Base-by-base conservation (phyloP, 805 yeast species). In the Myxozyma mucilagina region DNA sequence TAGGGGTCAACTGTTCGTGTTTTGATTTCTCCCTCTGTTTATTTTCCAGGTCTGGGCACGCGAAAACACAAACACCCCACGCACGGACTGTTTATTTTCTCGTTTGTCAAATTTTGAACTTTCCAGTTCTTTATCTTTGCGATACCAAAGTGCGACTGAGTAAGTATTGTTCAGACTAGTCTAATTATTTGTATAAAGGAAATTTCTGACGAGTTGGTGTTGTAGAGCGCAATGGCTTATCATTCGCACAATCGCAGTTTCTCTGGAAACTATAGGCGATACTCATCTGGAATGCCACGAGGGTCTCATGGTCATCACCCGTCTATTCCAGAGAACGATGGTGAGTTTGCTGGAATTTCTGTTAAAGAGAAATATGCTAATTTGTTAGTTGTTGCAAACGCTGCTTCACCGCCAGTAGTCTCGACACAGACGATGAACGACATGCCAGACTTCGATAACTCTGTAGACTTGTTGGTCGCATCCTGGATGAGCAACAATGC, bases 271-370 rank as follows among this genome's bases (percentile, higher is more conserved):
- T 61, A 63, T 34, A 55, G 60, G 47, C 47, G 63, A n/a, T 47
- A 47, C 39, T 54, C 62, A 9, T 54, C 63, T 47, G 56, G 63
- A 20, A 49, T 47, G 53, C 50, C 57, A 14, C 41, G 59, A 51
- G 54, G 38, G 5, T 34, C 47, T 10, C 65, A 61, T 34, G 51
- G 59, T 34, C 60, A 55, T 32, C 66, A 62, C 31, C 61, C 64
- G 13, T 62, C 66, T 2, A 62, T 62, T 29, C 66, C 66, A 14
- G 66, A 62, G 41, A 52, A 62, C 53, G 63, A 62, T 34, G 65
- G 65, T 62, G 35, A 3, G 36, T 9, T 13, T 11, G 6, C 9
- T 47, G 11, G 9, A 6, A 18, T 11, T 32, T 18, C 18, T 20
- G 13, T 18, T 34, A 7, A 6, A 31, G 42, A 16, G 41, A 32